Evolutionary conservation across 2,329 filamentous ascomycete genomes (phyloP).

Genomic region (Cercospora sp.): DNA sequence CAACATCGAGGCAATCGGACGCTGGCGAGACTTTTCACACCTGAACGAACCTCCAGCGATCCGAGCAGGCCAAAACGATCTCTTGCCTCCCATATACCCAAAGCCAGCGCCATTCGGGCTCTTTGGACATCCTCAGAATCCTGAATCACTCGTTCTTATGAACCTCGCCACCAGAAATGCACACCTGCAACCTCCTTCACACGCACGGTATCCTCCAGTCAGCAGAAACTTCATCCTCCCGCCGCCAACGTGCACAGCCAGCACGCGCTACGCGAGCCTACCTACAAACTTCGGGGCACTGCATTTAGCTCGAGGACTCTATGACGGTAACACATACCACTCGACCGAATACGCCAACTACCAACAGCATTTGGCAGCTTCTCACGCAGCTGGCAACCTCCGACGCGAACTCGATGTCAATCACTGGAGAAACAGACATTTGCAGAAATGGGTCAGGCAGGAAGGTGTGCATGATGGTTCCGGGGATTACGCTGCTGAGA

Average conservation of each 20-base stretch:
- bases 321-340: neutral
- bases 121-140: neutral
- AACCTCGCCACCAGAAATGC: neutral
- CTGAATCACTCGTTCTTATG: neutral
- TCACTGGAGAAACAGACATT: neutral
- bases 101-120: neutral
- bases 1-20: neutral
- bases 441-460: neutral
- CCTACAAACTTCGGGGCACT: neutral
- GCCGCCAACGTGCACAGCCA: neutral
- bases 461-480: neutral
- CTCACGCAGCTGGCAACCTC: neutral
- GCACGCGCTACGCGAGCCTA: neutral
- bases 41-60: neutral
- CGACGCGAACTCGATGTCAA: neutral
- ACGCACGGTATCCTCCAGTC: neutral
- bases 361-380: neutral
- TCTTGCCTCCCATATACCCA: neutral
- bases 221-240: neutral
- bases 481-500: neutral
- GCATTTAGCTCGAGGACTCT: neutral
- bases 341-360: neutral
- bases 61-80: neutral
- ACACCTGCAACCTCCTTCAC: neutral
- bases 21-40: neutral